phyloP scores from a whole-genome alignment of 2,329 filamentous ascomycete genomes.

The Rutstroemia sydowiana region DNA sequence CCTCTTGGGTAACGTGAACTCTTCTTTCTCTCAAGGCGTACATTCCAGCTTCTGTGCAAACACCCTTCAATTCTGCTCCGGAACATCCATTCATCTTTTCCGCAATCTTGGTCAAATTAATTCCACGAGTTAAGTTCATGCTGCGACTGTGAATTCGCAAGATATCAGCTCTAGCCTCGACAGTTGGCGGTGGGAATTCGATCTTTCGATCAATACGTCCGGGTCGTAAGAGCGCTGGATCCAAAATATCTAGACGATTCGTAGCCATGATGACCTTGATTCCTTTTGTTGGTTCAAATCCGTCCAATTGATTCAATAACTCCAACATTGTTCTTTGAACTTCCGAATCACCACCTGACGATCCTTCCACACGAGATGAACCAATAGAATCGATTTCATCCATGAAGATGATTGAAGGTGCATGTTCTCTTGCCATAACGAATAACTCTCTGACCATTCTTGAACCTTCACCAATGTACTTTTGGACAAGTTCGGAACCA shows the following conservation, averaged over 20 bases:
- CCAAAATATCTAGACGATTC: conserved; percentile 88
- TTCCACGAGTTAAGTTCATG: conserved; percentile 97
- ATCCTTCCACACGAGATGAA: conserved; percentile 74
- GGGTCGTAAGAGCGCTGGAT: conserved; percentile 92
- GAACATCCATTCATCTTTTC: conserved; percentile 99
- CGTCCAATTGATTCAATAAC: conserved; percentile 98
- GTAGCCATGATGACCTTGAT: conserved; percentile 95
- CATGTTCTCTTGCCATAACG: conserved; percentile 87
- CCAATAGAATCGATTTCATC: conserved; percentile 99
- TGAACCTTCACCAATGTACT: conserved; percentile 98
- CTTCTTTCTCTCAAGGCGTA: conserved; percentile 90
- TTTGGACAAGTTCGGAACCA: conserved; percentile 97
- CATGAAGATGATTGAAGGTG: conserved; percentile 98
- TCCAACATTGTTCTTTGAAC: conserved; percentile 96
- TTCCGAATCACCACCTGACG: conserved; percentile 80
- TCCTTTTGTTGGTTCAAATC: conserved; percentile 94
- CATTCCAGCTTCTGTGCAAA: conserved; percentile 98
- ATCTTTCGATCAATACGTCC: conserved; percentile 97
- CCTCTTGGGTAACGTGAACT: conserved; percentile 97
- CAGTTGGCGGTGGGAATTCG: conserved; percentile 86
- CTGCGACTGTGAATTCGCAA: conserved; percentile 93
- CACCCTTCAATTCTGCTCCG: conserved; percentile 94
- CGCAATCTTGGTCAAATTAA: conserved; percentile 96
- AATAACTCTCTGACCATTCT: conserved; percentile 94
- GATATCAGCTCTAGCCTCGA: conserved; percentile 96